phyloP scores from a whole-genome alignment of 1,284 basidiomycete genomes.

The Rhodotorula sp. region DNA sequence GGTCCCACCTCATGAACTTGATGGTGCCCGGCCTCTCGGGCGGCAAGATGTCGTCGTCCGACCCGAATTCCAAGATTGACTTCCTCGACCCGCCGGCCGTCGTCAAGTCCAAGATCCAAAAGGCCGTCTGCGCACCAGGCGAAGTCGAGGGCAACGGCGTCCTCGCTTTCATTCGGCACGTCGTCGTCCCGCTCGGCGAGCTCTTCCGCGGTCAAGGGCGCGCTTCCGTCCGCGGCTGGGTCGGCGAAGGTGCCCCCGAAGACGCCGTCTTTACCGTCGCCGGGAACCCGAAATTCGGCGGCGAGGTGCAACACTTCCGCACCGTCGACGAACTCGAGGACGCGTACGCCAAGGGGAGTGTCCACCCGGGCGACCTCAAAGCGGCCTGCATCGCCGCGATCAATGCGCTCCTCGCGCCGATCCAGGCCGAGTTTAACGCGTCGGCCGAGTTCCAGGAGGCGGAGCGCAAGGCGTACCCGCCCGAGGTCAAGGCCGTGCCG shows the following conservation, averaged over 20 bases:
- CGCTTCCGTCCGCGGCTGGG: slow-evolving; percentile 38
- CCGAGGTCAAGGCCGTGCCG: slow-evolving; percentile 54
- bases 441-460: slow-evolving; percentile 78
- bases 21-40: slow-evolving; percentile 96
- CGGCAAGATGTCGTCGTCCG: slow-evolving; percentile 98
- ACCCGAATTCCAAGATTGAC: slow-evolving; percentile 96
- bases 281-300: slow-evolving; percentile 39
- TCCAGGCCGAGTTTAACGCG: slow-evolving; percentile 67
- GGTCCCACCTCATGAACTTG: slow-evolving; percentile 95
- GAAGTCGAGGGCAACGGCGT: slow-evolving; percentile 87
- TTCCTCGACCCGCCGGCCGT: slow-evolving; percentile 85
- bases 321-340: slow-evolving; percentile 70
- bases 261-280: slow-evolving; percentile 34
- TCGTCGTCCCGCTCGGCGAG: slow-evolving; percentile 83
- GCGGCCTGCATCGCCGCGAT: slow-evolving; percentile 73
- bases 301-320: slow-evolving; percentile 21
- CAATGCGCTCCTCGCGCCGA: slow-evolving; percentile 73
- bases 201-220: slow-evolving; percentile 55
- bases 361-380: slow-evolving; percentile 94
- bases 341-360: slow-evolving; percentile 72
- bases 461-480: slow-evolving; percentile 81
- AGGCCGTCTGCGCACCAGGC: slow-evolving; percentile 93
- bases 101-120: slow-evolving; percentile 85
- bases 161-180: slow-evolving; percentile 81
- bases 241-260: slow-evolving; percentile 48